Conservation (phyloP, 2,329 filamentous ascomycete genomes). For the Colletotrichum karsti region DNA sequence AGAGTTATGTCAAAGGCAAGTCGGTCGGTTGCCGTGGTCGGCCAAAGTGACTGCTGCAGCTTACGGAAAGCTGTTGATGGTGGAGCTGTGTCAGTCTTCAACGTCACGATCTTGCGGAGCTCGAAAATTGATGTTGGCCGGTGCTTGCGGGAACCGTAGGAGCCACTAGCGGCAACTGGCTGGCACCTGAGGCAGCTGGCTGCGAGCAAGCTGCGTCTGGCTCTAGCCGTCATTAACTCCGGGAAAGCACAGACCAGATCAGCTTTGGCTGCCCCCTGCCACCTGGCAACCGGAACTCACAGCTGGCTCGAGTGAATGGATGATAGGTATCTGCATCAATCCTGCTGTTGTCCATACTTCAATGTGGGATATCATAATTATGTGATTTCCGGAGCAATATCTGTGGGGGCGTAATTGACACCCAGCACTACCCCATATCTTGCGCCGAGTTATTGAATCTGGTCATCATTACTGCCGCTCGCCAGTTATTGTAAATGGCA, state of each 20-base stretch:
- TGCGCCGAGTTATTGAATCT: too few species aligned
- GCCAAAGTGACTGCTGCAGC: neutral
- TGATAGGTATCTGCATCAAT: too few species aligned
- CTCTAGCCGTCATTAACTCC: neutral
- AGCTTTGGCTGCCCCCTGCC: too few species aligned
- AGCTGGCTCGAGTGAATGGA: too few species aligned
- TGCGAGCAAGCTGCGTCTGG: neutral
- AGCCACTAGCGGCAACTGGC: neutral
- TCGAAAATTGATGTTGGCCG: slow-evolving; percentile 26
- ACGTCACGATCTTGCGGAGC: slow-evolving; percentile 27
- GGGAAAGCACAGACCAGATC: neutral
- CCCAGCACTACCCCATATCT: too few species aligned
- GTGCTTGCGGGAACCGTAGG: slow-evolving; percentile 18
- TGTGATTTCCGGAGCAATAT: too few species aligned
- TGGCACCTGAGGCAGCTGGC: slow-evolving; percentile 9
- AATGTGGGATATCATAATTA: too few species aligned
- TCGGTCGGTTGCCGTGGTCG: neutral
- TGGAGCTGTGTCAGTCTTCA: slow-evolving; percentile 26
- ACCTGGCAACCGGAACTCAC: too few species aligned
- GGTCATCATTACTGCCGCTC: too few species aligned
- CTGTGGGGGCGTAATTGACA: too few species aligned
- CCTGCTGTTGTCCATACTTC: too few species aligned
- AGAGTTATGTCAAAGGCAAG: neutral
- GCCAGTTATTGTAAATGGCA: too few species aligned
- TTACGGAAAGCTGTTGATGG: slow-evolving; percentile 18